These are phyloP conservation scores for Scutellaria galericulata DNA, from an alignment of 257 asterid species.

Conservation along the genomic window DNA sequence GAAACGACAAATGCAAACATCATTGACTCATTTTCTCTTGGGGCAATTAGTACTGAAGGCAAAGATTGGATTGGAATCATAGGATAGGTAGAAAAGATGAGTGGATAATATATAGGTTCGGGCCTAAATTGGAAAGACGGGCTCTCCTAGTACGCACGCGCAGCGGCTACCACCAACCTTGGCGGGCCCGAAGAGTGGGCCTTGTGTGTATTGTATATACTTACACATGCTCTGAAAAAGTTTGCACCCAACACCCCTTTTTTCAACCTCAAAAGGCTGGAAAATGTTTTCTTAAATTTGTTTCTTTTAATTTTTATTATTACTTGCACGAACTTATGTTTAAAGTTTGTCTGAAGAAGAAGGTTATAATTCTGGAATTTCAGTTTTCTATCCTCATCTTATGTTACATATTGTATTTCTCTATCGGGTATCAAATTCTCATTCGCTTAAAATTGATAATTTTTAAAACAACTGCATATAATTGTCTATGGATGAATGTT, in stretches of 20 bases:
- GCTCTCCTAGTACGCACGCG: neutral
- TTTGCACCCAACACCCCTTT: neutral
- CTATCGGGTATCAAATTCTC: too few species aligned
- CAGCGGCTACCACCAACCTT: neutral
- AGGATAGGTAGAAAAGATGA: neutral
- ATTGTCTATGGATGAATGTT: too few species aligned
- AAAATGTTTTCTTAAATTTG: neutral
- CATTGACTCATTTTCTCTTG: too few species aligned
- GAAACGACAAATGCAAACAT: too few species aligned
- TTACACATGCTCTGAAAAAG: constrained; percentile 15
- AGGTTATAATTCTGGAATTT: too few species aligned
- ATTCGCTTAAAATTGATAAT: too few species aligned
- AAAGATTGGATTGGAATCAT: too few species aligned
- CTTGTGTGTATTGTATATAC: neutral
- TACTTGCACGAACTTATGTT: neutral
- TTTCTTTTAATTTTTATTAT: neutral
- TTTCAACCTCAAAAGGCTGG: constrained; percentile 1
- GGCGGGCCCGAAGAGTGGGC: constrained; percentile 21
- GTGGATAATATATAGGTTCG: neutral
- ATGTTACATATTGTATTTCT: too few species aligned
- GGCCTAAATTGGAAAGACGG: neutral
- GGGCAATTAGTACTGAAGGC: too few species aligned
- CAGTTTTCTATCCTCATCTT: too few species aligned
- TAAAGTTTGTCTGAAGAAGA: neutral
- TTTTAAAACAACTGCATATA: too few species aligned